Conservation (phyloP, 257 asterid species). For the Solanum medicagineum region DNA sequence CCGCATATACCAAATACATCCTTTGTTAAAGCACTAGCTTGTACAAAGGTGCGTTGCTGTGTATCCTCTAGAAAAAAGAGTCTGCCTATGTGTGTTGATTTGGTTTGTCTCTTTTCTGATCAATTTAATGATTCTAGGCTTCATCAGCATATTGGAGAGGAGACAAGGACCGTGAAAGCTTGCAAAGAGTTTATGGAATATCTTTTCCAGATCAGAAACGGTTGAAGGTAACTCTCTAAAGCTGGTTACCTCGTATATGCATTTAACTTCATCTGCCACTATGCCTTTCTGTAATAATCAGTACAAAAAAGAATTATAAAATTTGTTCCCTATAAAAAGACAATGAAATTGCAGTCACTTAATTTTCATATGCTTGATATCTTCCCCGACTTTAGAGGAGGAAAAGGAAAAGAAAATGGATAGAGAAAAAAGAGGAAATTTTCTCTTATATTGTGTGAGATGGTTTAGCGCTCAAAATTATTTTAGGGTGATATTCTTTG, state of each 20-base stretch:
- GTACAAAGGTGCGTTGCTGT: constrained; percentile 57
- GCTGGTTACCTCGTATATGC: neutral
- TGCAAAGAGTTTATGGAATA: constrained; percentile 98
- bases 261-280: neutral
- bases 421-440: neutral
- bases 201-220: constrained; percentile 86
- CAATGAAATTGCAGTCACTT: neutral
- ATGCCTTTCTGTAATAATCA: neutral
- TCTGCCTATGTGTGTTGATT: neutral
- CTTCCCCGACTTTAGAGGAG: neutral
- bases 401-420: neutral
- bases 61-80: neutral
- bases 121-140: constrained; percentile 39
- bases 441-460: neutral
- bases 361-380: neutral
- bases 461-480: neutral
- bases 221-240: constrained; percentile 48
- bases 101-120: neutral
- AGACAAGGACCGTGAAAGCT: constrained; percentile 86
- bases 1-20: constrained; percentile 97
- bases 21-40: constrained; percentile 83
- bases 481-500: neutral
- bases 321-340: neutral
- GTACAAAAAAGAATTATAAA: neutral
- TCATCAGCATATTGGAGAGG: constrained; percentile 99